Conservation (phyloP, 176 grass and related monocot genomes). For the Ampelocalamus luodianensis region DNA sequence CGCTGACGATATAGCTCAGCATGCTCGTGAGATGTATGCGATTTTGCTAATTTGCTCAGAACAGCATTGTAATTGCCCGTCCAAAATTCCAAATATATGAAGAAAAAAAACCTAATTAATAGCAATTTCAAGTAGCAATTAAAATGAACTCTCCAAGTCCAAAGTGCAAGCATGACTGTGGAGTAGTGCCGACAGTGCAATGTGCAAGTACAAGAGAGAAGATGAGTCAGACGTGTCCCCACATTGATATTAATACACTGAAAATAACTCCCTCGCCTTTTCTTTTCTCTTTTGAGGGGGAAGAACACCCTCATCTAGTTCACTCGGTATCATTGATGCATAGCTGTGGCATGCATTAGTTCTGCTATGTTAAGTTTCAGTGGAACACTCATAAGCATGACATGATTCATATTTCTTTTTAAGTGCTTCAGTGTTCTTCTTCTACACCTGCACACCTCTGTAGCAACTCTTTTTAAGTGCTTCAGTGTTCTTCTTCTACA, state of each 20-base stretch:
- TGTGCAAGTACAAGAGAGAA: conserved; percentile 31
- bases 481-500: no score
- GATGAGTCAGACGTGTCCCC: conserved; percentile 36
- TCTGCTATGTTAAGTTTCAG: no score
- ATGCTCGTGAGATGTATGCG: no score
- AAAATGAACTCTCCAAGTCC: background rate
- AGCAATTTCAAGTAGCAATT: background rate
- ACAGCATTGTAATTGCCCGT: background rate
- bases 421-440: no score
- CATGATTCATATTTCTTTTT: no score
- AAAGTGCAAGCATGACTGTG: background rate
- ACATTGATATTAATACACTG: conserved; percentile 38
- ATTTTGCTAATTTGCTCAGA: background rate
- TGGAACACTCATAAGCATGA: no score
- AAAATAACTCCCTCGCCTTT: background rate
- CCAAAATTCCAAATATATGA: background rate
- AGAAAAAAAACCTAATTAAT: background rate
- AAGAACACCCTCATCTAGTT: background rate
- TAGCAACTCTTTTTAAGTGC: no score
- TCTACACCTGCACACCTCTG: no score
- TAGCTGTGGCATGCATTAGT: conserved; percentile 20
- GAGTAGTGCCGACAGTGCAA: conserved; percentile 10
- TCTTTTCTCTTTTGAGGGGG: background rate
- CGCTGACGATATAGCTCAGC: no score
- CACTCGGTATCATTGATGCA: conserved; percentile 35